Evolutionary conservation across 768 basidiomycete genomes (phyloP).

Genomic region (Rhizopogon vulgaris): DNA sequence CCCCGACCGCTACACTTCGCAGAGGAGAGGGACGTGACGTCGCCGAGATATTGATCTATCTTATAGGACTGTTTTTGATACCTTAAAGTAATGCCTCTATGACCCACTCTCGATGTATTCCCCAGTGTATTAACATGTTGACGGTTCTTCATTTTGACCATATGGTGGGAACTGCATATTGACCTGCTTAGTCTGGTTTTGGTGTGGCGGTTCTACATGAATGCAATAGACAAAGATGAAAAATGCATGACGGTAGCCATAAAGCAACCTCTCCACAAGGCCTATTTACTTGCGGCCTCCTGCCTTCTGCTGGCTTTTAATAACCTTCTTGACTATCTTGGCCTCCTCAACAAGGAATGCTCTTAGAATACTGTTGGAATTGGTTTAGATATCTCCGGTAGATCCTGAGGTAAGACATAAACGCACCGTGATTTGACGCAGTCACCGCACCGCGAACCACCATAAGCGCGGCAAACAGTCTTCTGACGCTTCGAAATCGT

Average conservation of each 20-base stretch:
- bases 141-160: neutral
- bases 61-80: neutral
- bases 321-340: slow-evolving; percentile 99
- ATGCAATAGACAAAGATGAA: slow-evolving; percentile 13
- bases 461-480: slow-evolving; percentile 94
- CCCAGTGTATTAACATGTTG: neutral
- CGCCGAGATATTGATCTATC: slow-evolving; percentile 13
- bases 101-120: neutral
- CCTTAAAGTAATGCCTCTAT: neutral
- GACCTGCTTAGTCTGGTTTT: slow-evolving; percentile 7
- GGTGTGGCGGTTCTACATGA: slow-evolving; percentile 14
- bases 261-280: slow-evolving; percentile 2
- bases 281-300: slow-evolving; percentile 17
- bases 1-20: slow-evolving; percentile 29
- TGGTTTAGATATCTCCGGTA: neutral
- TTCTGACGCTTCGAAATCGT: slow-evolving; percentile 96
- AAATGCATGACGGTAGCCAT: slow-evolving; percentile 9
- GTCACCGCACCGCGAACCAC: slow-evolving; percentile 93
- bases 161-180: neutral
- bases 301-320: slow-evolving; percentile 75
- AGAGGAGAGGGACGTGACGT: slow-evolving; percentile 40
- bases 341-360: slow-evolving; percentile 99
- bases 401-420: neutral
- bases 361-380: slow-evolving; percentile 75
- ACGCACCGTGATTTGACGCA: slow-evolving; percentile 93